Conservation (phyloP, 148 eudicot genomes). For the Gaultheria prostrata region DNA sequence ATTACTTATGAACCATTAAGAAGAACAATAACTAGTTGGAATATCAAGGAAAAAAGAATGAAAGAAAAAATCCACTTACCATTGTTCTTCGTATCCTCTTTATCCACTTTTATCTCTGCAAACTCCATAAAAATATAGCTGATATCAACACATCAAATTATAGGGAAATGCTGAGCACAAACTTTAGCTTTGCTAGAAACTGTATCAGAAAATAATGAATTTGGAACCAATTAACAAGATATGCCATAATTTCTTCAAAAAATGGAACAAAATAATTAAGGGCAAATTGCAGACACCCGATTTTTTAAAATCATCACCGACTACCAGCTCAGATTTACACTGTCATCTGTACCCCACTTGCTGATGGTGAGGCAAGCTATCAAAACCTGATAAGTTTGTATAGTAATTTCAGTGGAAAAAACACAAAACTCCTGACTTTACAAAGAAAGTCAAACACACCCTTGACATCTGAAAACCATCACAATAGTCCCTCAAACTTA, state of each 20-base stretch:
- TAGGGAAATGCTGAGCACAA: conserved; percentile 12
- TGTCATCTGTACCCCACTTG: background rate
- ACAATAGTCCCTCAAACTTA: background rate
- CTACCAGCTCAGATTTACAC: background rate
- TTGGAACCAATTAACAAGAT: background rate
- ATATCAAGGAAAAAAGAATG: background rate
- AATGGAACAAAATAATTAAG: background rate
- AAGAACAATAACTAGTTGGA: background rate
- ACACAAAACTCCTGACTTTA: background rate
- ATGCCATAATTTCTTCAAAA: background rate
- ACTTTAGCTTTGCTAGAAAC: background rate
- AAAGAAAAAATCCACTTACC: conserved; percentile 39
- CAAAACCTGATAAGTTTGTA: background rate
- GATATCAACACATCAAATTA: conserved; percentile 2
- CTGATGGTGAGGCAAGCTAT: background rate
- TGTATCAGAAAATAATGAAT: conserved; percentile 12
- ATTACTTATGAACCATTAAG: background rate
- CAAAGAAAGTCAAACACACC: background rate
- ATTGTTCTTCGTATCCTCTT: conserved; percentile 75
- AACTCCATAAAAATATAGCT: conserved; percentile 18
- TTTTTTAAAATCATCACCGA: background rate
- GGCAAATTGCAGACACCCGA: background rate
- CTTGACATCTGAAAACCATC: background rate
- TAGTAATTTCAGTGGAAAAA: background rate
- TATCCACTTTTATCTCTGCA: conserved; percentile 83